Conservation (phyloP, 169 alveolate genomes). For the Plasmodium malariae region DNA sequence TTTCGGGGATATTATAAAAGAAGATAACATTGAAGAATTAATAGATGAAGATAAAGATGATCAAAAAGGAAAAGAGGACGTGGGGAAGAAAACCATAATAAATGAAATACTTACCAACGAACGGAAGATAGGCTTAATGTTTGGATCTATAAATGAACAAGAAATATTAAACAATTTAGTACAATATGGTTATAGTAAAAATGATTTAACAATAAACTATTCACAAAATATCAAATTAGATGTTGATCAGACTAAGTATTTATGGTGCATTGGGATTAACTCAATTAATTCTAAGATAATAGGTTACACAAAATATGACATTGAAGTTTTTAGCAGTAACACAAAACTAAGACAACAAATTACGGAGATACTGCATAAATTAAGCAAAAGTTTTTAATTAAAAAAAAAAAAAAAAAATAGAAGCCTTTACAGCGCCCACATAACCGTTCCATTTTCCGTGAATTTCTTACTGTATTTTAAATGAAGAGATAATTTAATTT, state of each 20-base stretch:
- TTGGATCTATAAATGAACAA: constrained; percentile 51
- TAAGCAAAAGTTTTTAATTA: not conserved
- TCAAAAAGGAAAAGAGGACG: not conserved
- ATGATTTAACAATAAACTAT: constrained; percentile 23
- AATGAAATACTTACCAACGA: too few species aligned
- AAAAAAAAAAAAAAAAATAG: not conserved
- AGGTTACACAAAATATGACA: constrained; percentile 53
- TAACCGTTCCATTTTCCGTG: not conserved
- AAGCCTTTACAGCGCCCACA: not conserved
- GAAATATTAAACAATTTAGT: constrained; percentile 5
- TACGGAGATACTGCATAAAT: constrained; percentile 23
- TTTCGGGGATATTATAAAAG: constrained; percentile 62
- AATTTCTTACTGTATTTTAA: too few species aligned
- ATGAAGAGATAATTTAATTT: too few species aligned
- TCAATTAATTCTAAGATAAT: constrained; percentile 45
- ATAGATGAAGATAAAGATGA: not conserved
- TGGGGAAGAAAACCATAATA: not conserved
- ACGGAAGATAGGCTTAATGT: constrained; percentile 18
- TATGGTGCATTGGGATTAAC: constrained; percentile 40
- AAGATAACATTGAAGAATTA: constrained; percentile 24
- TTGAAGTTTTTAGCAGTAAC: constrained; percentile 45
- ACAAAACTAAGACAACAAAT: constrained; percentile 18
- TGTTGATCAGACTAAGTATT: not conserved
- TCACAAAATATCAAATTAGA: not conserved
- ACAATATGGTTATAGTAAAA: constrained; percentile 18